Conservation (phyloP, 1,284 basidiomycete species). For the Erythrobasidium hasegawianum region DNA sequence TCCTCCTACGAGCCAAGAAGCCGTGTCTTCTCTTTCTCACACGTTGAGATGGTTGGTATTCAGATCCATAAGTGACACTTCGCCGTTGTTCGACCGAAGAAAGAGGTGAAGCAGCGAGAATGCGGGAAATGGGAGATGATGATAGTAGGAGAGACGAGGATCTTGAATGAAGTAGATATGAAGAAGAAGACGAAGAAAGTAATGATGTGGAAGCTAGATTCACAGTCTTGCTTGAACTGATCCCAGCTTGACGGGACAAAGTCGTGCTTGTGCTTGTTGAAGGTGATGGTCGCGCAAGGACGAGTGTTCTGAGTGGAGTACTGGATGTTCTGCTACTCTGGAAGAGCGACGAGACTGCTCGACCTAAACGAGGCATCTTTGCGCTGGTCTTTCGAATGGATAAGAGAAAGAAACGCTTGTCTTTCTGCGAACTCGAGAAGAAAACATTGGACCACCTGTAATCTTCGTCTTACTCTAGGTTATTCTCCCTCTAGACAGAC, state of each 20-base stretch:
- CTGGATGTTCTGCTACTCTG: not conserved
- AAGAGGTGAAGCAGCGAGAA: not conserved
- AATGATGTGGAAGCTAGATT: not conserved
- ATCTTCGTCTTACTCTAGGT: too few relatives aligned
- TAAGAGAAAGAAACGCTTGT: too few relatives aligned
- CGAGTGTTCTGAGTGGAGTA: slow-evolving; percentile 1
- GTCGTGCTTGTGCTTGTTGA: too few relatives aligned
- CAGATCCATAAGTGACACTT: slow-evolving; percentile 56
- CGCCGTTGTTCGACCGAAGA: slow-evolving; percentile 12
- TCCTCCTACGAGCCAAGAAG: slow-evolving; percentile 67
- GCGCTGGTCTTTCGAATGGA: not conserved
- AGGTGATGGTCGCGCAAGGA: not conserved
- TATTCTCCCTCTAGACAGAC: too few relatives aligned
- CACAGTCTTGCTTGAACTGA: too few relatives aligned
- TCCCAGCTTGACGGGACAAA: not conserved
- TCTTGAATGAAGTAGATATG: not conserved
- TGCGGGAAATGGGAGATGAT: slow-evolving; percentile 6
- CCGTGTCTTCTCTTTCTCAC: slow-evolving; percentile 85
- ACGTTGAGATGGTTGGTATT: slow-evolving; percentile 84
- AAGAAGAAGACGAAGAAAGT: slow-evolving; percentile 8
- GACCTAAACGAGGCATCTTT: not conserved
- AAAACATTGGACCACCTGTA: too few relatives aligned
- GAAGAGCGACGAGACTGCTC: not conserved
- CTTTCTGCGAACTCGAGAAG: too few relatives aligned
- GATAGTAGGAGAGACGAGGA: not conserved